These are phyloP conservation scores for Penicillium frequentans DNA, from an alignment of 2,329 filamentous ascomycete species.

Conservation along the genomic window DNA sequence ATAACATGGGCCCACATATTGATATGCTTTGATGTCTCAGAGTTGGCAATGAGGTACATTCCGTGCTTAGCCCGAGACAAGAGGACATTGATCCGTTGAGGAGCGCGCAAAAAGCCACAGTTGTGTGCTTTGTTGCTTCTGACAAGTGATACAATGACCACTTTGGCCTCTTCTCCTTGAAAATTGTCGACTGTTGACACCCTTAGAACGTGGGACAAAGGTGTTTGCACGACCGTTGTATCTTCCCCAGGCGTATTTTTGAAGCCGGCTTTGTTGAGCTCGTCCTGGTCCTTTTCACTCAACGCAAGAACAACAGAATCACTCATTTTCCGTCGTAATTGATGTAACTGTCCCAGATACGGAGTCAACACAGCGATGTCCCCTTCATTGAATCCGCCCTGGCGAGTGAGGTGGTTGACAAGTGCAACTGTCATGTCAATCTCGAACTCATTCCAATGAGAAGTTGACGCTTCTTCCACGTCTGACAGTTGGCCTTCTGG, in stretches of 20 bases:
- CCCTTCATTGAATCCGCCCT: conserved; percentile 58
- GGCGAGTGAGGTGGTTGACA: conserved; percentile 64
- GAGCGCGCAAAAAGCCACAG: conserved; percentile 65
- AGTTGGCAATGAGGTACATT: conserved; percentile 70
- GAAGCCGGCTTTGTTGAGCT: conserved; percentile 47
- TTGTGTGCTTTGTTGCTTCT: conserved; percentile 62
- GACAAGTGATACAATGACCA: conserved; percentile 69
- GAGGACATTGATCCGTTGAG: conserved; percentile 69
- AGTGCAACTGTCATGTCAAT: conserved; percentile 63
- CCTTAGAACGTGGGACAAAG: conserved; percentile 51
- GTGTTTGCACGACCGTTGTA: conserved; percentile 35
- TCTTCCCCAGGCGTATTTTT: conserved; percentile 20
- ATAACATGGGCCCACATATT: conserved; percentile 66
- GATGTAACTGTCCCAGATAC: conserved; percentile 55
- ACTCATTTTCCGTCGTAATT: conserved; percentile 41
- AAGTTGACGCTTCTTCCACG: conserved; percentile 32
- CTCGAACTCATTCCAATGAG: conserved; percentile 56
- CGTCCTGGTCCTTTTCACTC: conserved; percentile 62
- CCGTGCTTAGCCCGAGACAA: conserved; percentile 67
- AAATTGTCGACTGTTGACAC: conserved; percentile 73
- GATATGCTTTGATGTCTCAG: conserved; percentile 56
- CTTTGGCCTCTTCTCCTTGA: conserved; percentile 72
- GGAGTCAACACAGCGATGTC: conserved; percentile 72
- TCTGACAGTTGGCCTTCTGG: conserved; percentile 37
- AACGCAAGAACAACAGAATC: conserved; percentile 61